These are phyloP conservation scores for rapeseed (Brassica napus) DNA, from an alignment of 345 rosid genomes.

Conservation along the genomic window DNA sequence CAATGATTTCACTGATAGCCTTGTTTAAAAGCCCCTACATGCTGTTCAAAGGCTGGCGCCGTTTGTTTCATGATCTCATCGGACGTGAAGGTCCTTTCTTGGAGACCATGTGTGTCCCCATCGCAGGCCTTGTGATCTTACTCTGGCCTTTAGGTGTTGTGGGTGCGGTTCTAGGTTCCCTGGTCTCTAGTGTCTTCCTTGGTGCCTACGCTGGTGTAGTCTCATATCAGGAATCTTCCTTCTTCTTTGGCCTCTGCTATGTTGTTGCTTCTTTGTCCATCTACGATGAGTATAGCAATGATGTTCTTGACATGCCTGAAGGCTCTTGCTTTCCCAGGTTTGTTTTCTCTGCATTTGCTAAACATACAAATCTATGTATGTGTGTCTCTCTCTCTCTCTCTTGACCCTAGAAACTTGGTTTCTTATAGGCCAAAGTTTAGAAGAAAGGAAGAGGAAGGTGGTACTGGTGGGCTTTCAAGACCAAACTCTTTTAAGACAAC, in stretches of 20 bases:
- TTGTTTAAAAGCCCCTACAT: constrained; percentile 82
- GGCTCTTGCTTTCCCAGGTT: constrained; percentile 88
- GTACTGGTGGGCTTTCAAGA: constrained; percentile 48
- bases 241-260: constrained; percentile 84
- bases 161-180: constrained; percentile 83
- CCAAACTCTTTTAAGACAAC: constrained; percentile 54
- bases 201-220: constrained; percentile 83
- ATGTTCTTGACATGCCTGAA: constrained; percentile 87
- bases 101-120: constrained; percentile 96
- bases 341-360: constrained; percentile 25
- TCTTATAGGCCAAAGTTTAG: constrained; percentile 55
- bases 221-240: constrained; percentile 87
- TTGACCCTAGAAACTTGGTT: background rate
- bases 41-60: constrained; percentile 94
- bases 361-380: background rate
- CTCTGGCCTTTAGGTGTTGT: constrained; percentile 96
- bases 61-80: constrained; percentile 87
- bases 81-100: constrained; percentile 99
- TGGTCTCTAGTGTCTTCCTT: constrained; percentile 73
- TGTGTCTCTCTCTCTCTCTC: background rate
- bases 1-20: constrained; percentile 67
- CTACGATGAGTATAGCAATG: constrained; percentile 96
- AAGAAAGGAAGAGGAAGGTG: constrained; percentile 33
- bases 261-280: constrained; percentile 76
- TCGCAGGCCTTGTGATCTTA: constrained; percentile 90